Evolutionary conservation across 192 early-diverging fungal genomes (phyloP).

Genomic region (Gigaspora rosea): DNA sequence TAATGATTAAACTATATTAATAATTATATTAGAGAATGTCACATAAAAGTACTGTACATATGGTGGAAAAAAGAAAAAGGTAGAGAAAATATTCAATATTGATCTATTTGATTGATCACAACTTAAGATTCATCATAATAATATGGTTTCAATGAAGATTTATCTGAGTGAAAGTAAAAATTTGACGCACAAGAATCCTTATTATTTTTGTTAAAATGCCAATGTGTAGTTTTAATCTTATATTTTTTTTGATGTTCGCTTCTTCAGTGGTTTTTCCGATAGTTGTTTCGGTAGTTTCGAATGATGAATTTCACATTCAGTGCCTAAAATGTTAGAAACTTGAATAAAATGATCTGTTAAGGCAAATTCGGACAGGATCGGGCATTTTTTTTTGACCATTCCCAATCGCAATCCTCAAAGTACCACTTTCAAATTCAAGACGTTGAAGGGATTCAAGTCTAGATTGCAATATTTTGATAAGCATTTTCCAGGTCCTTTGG

Average conservation of each 20-base stretch:
- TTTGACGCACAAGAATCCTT: not conserved
- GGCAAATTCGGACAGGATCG: slow-evolving; percentile 25
- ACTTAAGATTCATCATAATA: not conserved
- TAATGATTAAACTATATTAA: no score
- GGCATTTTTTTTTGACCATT: not conserved
- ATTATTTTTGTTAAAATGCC: slow-evolving; percentile 22
- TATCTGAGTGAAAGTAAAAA: slow-evolving; percentile 14
- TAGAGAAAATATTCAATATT: no score
- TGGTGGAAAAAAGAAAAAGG: no score
- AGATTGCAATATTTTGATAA: slow-evolving; percentile 20
- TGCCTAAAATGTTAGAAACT: slow-evolving; percentile 10
- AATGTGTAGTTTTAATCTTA: slow-evolving; percentile 25
- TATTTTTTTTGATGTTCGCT: no score
- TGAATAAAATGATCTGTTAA: no score
- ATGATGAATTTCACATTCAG: not conserved
- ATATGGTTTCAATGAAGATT: not conserved
- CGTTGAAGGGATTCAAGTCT: slow-evolving; percentile 13
- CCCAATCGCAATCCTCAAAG: slow-evolving; percentile 16
- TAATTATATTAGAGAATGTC: no score
- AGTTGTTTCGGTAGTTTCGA: slow-evolving; percentile 21
- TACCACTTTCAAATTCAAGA: slow-evolving; percentile 30
- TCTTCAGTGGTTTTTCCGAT: no score
- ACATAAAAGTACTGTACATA: no score
- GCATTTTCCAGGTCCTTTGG: slow-evolving; percentile 19
- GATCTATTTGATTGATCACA: slow-evolving; percentile 1